Base-by-base conservation (phyloP, 371 early-diverging fungal genomes). In the Funneliformis caledonium region DNA sequence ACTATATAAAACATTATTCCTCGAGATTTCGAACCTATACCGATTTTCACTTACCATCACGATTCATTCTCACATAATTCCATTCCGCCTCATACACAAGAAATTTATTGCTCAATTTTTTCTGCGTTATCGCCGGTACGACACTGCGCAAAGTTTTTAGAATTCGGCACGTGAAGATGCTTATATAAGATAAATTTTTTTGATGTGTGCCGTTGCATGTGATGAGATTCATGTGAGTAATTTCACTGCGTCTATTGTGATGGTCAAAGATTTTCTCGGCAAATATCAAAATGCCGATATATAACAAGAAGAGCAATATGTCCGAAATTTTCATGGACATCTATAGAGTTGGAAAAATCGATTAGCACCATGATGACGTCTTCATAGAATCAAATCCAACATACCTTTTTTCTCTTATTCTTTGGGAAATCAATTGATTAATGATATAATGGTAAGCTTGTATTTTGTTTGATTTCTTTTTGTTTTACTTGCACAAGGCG, bases 301-400 rank as follows among this genome's bases (percentile, higher is more conserved):
- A 68, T 68, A 68, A 31, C 42, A 68, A 68, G 68, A 73, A 65
- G 72, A 59, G 74, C 31, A 74, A 74, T 70, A 74, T 74, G 33
- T 74, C 74, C 26, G 5, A 26, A 26, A 26, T 26, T 48, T 74
- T 74, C 52, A 52, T 7, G 12, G 52, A 74, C 74, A 74, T 74
- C 74, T 74, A 59, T 52, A 74, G 60, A 56, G 60, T 10, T 2
- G 59, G 33, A 6, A 70, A 70, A 70, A 70, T 70, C 70, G 70
- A 70, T 70, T 70, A 70, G n/a, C 70, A 70, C 43, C 1, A 11
- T 33, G 74, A 74, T 74, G 74, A 74, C 74, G 52, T 74, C 26
- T 52, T 59, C 52, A 2, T 52, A 74, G 52, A 74, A 74, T 37
- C 1, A 37, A 37, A 37, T 37, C 37, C 0, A 37, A 37, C 37